Conservation (phyloP, 140 eudicot species). For the Bidens hawaiensis region DNA sequence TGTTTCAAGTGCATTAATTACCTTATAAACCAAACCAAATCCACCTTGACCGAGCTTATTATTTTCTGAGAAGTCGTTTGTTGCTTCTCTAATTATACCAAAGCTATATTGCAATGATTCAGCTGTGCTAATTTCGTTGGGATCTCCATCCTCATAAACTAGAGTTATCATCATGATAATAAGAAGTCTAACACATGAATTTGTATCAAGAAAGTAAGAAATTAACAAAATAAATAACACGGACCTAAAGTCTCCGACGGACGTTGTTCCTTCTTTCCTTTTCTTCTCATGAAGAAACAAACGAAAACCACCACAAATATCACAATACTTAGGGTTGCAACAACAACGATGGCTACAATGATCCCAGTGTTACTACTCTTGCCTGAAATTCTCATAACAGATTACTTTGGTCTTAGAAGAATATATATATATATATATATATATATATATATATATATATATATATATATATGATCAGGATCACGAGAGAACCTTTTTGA, state of each 20-base stretch:
- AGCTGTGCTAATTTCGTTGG: conserved; percentile 25
- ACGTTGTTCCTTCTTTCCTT: conserved; percentile 15
- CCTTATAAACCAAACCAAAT: conserved; percentile 61
- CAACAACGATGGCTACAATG: conserved; percentile 20
- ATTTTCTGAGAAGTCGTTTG: conserved; percentile 51
- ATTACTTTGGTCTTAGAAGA: too few species aligned
- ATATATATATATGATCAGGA: too few species aligned
- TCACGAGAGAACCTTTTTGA: too few species aligned
- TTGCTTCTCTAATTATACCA: conserved; percentile 32
- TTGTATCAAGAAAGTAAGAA: background rate
- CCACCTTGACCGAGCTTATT: conserved; percentile 68
- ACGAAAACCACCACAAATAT: conserved; percentile 13
- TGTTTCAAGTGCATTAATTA: conserved; percentile 1
- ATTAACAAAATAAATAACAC: background rate
- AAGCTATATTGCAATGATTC: conserved; percentile 46
- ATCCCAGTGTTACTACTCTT: conserved; percentile 11
- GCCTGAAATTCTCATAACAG: too few species aligned
- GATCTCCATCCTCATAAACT: conserved; percentile 18
- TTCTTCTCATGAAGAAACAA: conserved; percentile 28
- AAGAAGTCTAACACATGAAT: background rate
- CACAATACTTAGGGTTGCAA: conserved; percentile 19
- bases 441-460: too few species aligned
- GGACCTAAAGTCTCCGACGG: conserved; percentile 6
- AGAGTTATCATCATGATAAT: background rate
- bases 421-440: too few species aligned